phyloP scores from a whole-genome alignment of 2,329 filamentous ascomycete genomes.

The Fusarium xyrophilum region DNA sequence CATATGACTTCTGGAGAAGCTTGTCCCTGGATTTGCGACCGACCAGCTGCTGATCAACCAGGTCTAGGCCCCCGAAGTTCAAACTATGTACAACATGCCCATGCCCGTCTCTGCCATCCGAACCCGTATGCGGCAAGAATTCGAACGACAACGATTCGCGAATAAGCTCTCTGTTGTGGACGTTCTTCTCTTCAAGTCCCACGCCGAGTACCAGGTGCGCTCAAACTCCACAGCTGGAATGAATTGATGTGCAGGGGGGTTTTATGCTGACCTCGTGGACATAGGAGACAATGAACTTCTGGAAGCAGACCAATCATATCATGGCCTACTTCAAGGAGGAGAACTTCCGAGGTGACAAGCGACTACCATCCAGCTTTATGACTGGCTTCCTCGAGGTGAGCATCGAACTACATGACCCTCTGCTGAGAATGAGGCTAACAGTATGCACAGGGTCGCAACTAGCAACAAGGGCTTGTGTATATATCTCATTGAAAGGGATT shows the following conservation, averaged over 20 bases:
- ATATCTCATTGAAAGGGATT: constrained; percentile 46
- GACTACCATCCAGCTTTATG: constrained; percentile 89
- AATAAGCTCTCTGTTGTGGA: constrained; percentile 88
- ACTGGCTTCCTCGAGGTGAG: constrained; percentile 91
- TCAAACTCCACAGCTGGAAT: constrained; percentile 61
- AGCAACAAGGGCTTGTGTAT: constrained; percentile 47
- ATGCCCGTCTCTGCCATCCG: constrained; percentile 86
- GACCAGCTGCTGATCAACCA: constrained; percentile 26
- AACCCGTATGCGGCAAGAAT: constrained; percentile 94
- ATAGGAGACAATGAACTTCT: constrained; percentile 98
- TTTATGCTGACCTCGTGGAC: constrained; percentile 21
- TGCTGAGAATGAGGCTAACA: constrained; percentile 26
- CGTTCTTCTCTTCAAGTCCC: constrained; percentile 87
- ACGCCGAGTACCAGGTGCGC: constrained; percentile 89
- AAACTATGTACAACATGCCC: constrained; percentile 94
- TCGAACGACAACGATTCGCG: constrained; percentile 93
- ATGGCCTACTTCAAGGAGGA: constrained; percentile 97
- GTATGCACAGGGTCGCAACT: constrained; percentile 61
- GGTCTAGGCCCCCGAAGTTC: constrained; percentile 88
- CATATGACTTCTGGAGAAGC: neutral
- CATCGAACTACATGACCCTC: constrained; percentile 8
- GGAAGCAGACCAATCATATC: constrained; percentile 95
- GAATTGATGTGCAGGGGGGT: constrained; percentile 33
- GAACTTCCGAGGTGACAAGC: constrained; percentile 75
- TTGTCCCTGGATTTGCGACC: neutral